phyloP scores from a whole-genome alignment of 495 filamentous ascomycete genomes.

The Paragyromitra xinjiangensis region DNA sequence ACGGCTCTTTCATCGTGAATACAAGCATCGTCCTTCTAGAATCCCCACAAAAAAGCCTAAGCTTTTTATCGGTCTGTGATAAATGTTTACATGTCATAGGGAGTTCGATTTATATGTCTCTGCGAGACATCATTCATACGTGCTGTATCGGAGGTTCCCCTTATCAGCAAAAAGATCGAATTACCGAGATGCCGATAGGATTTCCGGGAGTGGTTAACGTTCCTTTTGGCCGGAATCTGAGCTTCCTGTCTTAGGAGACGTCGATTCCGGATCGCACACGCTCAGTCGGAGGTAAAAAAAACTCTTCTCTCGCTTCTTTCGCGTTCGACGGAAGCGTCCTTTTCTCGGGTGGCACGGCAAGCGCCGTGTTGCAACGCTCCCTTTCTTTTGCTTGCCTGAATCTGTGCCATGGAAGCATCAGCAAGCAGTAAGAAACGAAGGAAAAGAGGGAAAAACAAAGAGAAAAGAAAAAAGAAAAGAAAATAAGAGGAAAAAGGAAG shows the following conservation, averaged over 20 bases:
- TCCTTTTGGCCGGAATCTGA: slow-evolving; percentile 33
- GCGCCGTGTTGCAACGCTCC: not conserved
- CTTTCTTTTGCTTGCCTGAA: not conserved
- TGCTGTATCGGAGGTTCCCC: not conserved
- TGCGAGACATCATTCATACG: not conserved
- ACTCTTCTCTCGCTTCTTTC: not conserved
- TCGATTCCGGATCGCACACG: slow-evolving; percentile 24
- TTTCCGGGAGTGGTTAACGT: slow-evolving; percentile 5
- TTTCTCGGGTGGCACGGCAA: slow-evolving; percentile 26
- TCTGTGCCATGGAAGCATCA: not conserved
- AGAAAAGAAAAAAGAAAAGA: not conserved
- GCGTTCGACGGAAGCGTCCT: not conserved
- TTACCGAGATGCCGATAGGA: slow-evolving; percentile 41
- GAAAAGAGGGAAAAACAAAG: slow-evolving; percentile 9
- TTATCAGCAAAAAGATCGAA: slow-evolving; percentile 2
- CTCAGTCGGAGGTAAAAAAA: slow-evolving; percentile 19
- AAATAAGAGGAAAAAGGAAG: slow-evolving; percentile 1
- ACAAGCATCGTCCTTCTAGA: not conserved
- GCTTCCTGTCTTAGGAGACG: slow-evolving; percentile 19
- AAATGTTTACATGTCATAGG: not conserved
- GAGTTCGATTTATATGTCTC: slow-evolving; percentile 6
- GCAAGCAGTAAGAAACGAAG: slow-evolving; percentile 1
- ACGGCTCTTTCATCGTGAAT: not conserved
- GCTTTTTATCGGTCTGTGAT: not conserved
- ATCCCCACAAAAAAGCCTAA: not conserved